A percentile compares a stretch with the other conserved stretches of the same genome.
These are phyloP conservation scores for Cladosporium phlei DNA, from an alignment of 2,329 filamentous ascomycete genomes.

Conservation along the genomic window DNA sequence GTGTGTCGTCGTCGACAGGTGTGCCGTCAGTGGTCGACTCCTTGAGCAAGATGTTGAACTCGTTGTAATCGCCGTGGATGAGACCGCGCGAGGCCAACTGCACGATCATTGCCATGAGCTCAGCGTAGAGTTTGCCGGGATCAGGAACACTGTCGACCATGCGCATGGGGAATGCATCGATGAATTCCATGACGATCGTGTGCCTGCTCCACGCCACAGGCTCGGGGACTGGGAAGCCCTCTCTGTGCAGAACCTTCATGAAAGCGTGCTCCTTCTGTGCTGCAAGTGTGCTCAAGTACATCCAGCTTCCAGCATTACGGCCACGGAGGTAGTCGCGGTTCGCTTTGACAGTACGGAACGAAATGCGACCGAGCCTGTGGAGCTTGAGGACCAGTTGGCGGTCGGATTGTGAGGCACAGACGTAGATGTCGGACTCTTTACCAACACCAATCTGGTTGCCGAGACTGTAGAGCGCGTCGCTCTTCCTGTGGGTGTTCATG, in stretches of 20 bases:
- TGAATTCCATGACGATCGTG: conserved; percentile 91
- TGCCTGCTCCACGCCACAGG: conserved; percentile 87
- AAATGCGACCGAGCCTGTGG: conserved; percentile 89
- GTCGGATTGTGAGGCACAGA: conserved; percentile 77
- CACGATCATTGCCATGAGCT: conserved; percentile 81
- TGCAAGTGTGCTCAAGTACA: conserved; percentile 92
- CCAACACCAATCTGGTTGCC: conserved; percentile 93
- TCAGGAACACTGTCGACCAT: conserved; percentile 82
- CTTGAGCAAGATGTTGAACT: conserved; percentile 95
- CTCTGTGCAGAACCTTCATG: conserved; percentile 77
- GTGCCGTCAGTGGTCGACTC: conserved; percentile 44
- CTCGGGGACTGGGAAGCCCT: conserved; percentile 84
- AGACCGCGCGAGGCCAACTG: conserved; percentile 78
- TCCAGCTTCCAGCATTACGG: conserved; percentile 78
- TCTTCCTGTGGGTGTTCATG: conserved; percentile 78
- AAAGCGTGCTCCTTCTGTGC: conserved; percentile 93
- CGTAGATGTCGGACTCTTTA: conserved; percentile 95
- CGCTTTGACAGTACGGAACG: conserved; percentile 91
- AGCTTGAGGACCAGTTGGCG: conserved; percentile 86
- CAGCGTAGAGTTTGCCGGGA: conserved; percentile 80
- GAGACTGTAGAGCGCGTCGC: conserved; percentile 79
- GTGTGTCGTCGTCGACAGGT: conserved; percentile 24
- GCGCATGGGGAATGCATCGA: conserved; percentile 86
- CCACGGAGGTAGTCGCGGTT: conserved; percentile 94
- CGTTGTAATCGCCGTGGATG: conserved; percentile 98